Evolutionary conservation across 805 yeast genomes (phyloP), one percentile per base, ranked within the genome.

Genomic region (Saturnispora bothae): DNA sequence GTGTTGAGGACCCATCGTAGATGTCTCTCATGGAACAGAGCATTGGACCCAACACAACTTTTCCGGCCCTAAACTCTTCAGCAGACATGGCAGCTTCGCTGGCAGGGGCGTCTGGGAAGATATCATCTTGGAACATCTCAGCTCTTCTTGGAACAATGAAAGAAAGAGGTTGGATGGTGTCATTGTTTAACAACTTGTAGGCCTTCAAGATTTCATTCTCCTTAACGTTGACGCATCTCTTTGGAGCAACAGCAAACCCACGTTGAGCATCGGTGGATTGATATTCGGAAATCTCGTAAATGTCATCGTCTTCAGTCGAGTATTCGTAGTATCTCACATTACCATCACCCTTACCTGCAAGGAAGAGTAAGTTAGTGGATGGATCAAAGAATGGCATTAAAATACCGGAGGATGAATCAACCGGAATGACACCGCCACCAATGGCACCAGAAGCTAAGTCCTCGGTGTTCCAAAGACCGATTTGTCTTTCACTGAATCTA

Each of bases 261-360:
- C 98, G 81, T 67, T 92, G 98, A 2, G 98, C 92, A 25, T 84
- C 94, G 3, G 77, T 73, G 3, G 96, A 85, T 43, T 78, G 78
- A 59, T 72, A 92, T 57, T 89, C 96, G n/a, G 95, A 83, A 43
- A 92, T 63, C 49, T 82, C 84, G 60, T 68, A 78, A 40, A 92
- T 67, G 51, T 78, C 81, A 52, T 89, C 96, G 51, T 83, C 75
- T 38, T 38, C 40, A 7, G 15, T 15, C 44, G 78, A 85, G 58
- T 73, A 85, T 65, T 92, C 98, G 55, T 66, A 92, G 63, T 89
- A 89, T 53, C 96, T 83, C 52, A 92, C 84, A 58, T 89, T 92
- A 51, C 97, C 97, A 59, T 92, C 98, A 59, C 96, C 96, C 60
- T 92, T 89, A 49, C 98, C 99, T 23, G 95, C 97, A 44, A 92